A percentile compares a stretch with the other conserved stretches of the same genome.
These are phyloP conservation scores for Colletotrichum incanum DNA, from an alignment of 2,329 filamentous ascomycete species.

Conservation along the genomic window DNA sequence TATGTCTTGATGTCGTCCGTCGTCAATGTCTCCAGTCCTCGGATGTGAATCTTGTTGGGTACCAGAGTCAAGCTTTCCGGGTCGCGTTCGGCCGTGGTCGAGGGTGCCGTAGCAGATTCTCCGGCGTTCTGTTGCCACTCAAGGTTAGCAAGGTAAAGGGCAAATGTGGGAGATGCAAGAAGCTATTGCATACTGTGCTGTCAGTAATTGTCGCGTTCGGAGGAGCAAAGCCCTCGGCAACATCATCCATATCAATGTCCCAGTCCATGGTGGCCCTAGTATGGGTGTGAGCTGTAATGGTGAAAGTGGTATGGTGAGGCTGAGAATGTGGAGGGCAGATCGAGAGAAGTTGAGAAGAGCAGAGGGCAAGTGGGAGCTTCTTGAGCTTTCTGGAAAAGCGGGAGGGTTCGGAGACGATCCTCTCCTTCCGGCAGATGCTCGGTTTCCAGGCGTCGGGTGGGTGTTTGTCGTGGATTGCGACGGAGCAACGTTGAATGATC, in stretches of 20 bases:
- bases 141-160: conserved; percentile 14
- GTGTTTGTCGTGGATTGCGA: not conserved
- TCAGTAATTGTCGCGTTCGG: not conserved
- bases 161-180: not conserved
- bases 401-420: not conserved
- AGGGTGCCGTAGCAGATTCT: not conserved
- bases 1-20: conserved; percentile 86
- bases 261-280: conserved; percentile 71
- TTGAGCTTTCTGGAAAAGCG: not conserved
- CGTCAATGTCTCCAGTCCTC: conserved; percentile 85
- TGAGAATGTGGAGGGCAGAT: not conserved
- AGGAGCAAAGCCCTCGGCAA: conserved; percentile 55
- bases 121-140: not conserved
- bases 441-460: not conserved
- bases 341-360: not conserved
- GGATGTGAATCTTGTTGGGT: conserved; percentile 81
- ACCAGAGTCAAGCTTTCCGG: conserved; percentile 25
- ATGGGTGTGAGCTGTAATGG: not conserved
- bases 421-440: not conserved
- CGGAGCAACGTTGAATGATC: not conserved
- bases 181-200: conserved; percentile 8
- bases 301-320: conserved; percentile 44
- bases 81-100: conserved; percentile 15
- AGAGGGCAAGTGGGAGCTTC: not conserved
- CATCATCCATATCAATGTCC: conserved; percentile 81